A percentile compares a stretch with the other conserved stretches of the same genome.
Evolutionary conservation across 2,329 filamentous ascomycete species (phyloP).

Genomic region (Tolypocladium tropicale): DNA sequence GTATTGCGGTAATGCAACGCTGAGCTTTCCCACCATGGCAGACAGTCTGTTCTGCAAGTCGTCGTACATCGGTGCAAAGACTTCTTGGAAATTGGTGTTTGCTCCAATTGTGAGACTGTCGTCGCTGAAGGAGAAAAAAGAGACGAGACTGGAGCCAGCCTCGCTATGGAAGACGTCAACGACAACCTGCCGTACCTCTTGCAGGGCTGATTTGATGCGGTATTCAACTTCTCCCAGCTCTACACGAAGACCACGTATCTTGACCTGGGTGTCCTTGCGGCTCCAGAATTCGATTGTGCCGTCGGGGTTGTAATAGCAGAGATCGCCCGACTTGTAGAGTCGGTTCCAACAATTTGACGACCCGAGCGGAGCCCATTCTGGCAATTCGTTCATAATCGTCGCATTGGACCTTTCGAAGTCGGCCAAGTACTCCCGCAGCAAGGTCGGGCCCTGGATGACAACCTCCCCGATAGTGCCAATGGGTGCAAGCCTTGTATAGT

Average conservation of each 20-base stretch:
- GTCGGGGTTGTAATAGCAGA: slow-evolving; percentile 2
- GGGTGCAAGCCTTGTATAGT: slow-evolving; percentile 1
- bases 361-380: not conserved
- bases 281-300: slow-evolving; percentile 7
- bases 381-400: not conserved
- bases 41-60: not conserved
- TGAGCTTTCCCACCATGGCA: slow-evolving; percentile 1
- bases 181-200: slow-evolving; percentile 4
- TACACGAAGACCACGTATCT: slow-evolving; percentile 10
- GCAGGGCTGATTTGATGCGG: not conserved
- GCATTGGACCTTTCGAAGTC: not conserved
- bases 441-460: slow-evolving; percentile 5
- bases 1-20: not conserved
- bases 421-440: slow-evolving; percentile 5
- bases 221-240: slow-evolving; percentile 11
- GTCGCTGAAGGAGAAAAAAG: not conserved
- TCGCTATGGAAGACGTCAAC: slow-evolving; percentile 14
- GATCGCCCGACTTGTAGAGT: slow-evolving; percentile 6
- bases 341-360: not conserved
- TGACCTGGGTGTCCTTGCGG: slow-evolving; percentile 5
- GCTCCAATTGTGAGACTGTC: not conserved
- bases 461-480: slow-evolving; percentile 5
- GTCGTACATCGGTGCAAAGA: not conserved
- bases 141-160: not conserved
- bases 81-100: not conserved